These are phyloP conservation scores for Tetraselmis chui DNA, from an alignment of 139 green algal genomes.

Conservation along the genomic window DNA sequence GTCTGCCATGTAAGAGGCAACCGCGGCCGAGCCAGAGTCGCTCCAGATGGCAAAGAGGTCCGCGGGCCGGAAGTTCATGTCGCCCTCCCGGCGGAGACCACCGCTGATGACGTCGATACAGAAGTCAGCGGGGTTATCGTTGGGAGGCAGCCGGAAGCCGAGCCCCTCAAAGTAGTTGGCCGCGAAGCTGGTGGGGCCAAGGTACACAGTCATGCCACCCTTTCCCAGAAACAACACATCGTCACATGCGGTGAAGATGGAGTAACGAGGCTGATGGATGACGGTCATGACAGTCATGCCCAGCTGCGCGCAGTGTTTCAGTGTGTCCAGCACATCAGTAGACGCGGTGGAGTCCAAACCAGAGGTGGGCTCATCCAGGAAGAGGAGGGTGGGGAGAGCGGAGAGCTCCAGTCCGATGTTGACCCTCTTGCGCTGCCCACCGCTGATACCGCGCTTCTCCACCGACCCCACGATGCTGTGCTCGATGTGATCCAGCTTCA, in stretches of 20 bases:
- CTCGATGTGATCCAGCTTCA: slow-evolving; percentile 33
- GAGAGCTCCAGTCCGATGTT: slow-evolving; percentile 75
- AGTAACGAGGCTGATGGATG: slow-evolving; percentile 67
- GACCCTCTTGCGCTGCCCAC: slow-evolving; percentile 76
- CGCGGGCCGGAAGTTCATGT: slow-evolving; percentile 29
- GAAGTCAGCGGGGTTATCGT: slow-evolving; percentile 64
- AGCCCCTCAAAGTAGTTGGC: slow-evolving; percentile 45
- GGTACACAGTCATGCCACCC: slow-evolving; percentile 47
- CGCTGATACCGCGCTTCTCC: slow-evolving; percentile 46
- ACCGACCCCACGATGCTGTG: slow-evolving; percentile 46
- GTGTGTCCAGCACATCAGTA: slow-evolving; percentile 54
- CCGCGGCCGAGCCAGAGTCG: slow-evolving; percentile 21
- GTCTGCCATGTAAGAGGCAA: slow-evolving; percentile 1
- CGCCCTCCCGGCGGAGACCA: slow-evolving; percentile 15
- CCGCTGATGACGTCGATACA: slow-evolving; percentile 53
- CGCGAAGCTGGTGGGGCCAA: slow-evolving; percentile 36
- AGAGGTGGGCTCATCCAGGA: slow-evolving; percentile 64
- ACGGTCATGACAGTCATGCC: slow-evolving; percentile 64
- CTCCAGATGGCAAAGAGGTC: slow-evolving; percentile 36
- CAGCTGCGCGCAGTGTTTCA: slow-evolving; percentile 33
- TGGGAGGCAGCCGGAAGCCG: slow-evolving; percentile 46
- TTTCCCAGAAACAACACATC: slow-evolving; percentile 64
- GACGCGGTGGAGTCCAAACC: slow-evolving; percentile 61
- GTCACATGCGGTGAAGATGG: slow-evolving; percentile 68
- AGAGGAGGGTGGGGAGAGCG: slow-evolving; percentile 53